These are phyloP conservation scores for Xylaria arbuscula DNA, from an alignment of 2,329 filamentous ascomycete genomes.

Conservation along the genomic window DNA sequence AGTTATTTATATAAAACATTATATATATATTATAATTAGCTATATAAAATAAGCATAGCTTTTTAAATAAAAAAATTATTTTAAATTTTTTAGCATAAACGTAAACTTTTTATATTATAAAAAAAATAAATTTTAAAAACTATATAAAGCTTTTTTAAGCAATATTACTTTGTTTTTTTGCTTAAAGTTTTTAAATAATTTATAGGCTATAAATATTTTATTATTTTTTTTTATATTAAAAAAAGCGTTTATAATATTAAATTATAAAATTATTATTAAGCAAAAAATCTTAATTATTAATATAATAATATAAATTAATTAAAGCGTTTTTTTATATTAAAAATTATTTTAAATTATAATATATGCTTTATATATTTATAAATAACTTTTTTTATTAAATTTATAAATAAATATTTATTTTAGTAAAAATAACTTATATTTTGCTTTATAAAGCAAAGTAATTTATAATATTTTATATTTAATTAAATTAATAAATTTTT, in stretches of 20 bases:
- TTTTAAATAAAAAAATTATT: background rate
- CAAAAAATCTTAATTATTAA: constrained; percentile 4
- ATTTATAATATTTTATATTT: background rate
- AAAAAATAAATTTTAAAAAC: background rate
- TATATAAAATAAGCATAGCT: background rate
- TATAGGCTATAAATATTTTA: background rate
- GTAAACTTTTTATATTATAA: constrained; percentile 10
- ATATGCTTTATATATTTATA: background rate
- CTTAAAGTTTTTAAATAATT: background rate
- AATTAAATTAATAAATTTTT: background rate
- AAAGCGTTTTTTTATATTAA: background rate
- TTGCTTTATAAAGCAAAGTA: background rate
- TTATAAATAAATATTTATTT: constrained; percentile 17
- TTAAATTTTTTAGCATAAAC: background rate
- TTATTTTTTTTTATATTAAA: background rate
- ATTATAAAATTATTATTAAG: background rate
- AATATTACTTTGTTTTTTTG: background rate
- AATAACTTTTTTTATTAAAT: constrained; percentile 11
- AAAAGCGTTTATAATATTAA: background rate
- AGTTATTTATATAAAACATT: constrained; percentile 12
- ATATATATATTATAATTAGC: background rate
- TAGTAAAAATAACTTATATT: background rate
- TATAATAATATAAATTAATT: background rate
- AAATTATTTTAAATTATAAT: constrained; percentile 2
- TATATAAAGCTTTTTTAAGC: constrained; percentile 10